Percentiles rank a stretch among this genome's conserved stretches.
Conservation (phyloP, 805 yeast genomes). For the Candida fluviatilis region DNA sequence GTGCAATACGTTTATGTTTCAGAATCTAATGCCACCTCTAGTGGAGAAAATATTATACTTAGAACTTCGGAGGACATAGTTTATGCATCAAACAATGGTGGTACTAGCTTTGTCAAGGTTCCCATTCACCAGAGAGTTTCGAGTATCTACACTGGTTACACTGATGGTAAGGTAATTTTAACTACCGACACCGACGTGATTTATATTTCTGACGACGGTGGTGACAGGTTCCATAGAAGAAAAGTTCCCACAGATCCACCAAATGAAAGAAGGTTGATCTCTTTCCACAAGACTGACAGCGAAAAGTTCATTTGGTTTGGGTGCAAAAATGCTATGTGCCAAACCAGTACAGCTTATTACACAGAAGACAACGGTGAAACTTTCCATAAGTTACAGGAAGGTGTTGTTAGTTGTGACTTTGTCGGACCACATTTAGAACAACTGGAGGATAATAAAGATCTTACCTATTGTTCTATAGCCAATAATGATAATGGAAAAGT, state of each 20-base stretch:
- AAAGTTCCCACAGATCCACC: slow-evolving; percentile 50
- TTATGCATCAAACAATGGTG: slow-evolving; percentile 57
- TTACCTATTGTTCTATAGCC: slow-evolving; percentile 62
- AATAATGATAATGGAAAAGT: slow-evolving; percentile 24
- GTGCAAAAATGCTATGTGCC: slow-evolving; percentile 45
- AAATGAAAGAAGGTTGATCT: slow-evolving; percentile 37
- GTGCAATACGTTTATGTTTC: slow-evolving; percentile 59
- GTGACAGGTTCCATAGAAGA: slow-evolving; percentile 44
- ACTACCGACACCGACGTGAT: slow-evolving; percentile 47
- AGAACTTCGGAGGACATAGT: slow-evolving; percentile 49
- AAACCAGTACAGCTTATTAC: slow-evolving; percentile 42
- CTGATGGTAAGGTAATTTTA: slow-evolving; percentile 53
- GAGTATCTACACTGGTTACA: slow-evolving; percentile 46
- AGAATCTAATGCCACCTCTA: slow-evolving; percentile 29
- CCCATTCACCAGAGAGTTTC: slow-evolving; percentile 30
- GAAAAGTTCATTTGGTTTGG: slow-evolving; percentile 69
- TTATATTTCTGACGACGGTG: slow-evolving; percentile 66
- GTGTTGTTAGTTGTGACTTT: slow-evolving; percentile 62
- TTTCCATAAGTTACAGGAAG: slow-evolving; percentile 51
- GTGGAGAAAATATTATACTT: slow-evolving; percentile 49
- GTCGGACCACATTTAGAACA: slow-evolving; percentile 50
- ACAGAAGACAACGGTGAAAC: slow-evolving; percentile 66
- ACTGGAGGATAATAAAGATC: slow-evolving; percentile 35
- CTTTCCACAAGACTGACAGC: slow-evolving; percentile 58
- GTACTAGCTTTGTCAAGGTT: slow-evolving; percentile 34